These are phyloP conservation scores for Russula foetens DNA, from an alignment of 768 basidiomycete genomes.

Conservation along the genomic window DNA sequence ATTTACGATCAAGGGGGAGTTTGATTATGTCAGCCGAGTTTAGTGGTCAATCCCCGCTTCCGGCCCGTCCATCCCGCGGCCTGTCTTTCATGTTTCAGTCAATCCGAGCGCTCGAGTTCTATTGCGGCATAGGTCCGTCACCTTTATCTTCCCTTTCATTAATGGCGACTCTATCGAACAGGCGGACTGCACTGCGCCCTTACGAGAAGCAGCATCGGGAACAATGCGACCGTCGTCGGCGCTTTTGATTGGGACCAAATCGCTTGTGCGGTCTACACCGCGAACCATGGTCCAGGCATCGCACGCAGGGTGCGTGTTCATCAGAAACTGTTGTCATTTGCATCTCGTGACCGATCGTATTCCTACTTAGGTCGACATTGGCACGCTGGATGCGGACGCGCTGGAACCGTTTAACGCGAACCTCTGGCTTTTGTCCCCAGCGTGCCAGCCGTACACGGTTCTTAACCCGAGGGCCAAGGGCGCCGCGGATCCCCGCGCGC, in stretches of 20 bases:
- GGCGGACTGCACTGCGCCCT: constrained; percentile 71
- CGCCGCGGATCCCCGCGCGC: constrained; percentile 61
- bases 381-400: constrained; percentile 39
- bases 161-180: constrained; percentile 23
- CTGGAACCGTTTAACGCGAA: constrained; percentile 44
- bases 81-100: background rate
- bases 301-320: constrained; percentile 41
- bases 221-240: constrained; percentile 39
- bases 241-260: constrained; percentile 83
- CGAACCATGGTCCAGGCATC: constrained; percentile 44
- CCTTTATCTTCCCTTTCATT: background rate
- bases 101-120: constrained; percentile 49
- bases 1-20: too few relatives aligned
- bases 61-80: background rate
- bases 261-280: constrained; percentile 60
- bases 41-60: background rate
- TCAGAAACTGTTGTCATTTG: background rate
- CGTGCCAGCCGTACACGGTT: constrained; percentile 80
- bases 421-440: constrained; percentile 73
- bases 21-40: constrained; percentile 5
- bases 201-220: constrained; percentile 35
- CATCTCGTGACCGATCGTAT: background rate
- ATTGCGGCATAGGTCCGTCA: constrained; percentile 64
- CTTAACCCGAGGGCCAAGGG: constrained; percentile 68
- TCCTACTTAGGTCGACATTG: constrained; percentile 47